phyloP scores from a whole-genome alignment of 768 basidiomycete genomes.

The Russula sp. region DNA sequence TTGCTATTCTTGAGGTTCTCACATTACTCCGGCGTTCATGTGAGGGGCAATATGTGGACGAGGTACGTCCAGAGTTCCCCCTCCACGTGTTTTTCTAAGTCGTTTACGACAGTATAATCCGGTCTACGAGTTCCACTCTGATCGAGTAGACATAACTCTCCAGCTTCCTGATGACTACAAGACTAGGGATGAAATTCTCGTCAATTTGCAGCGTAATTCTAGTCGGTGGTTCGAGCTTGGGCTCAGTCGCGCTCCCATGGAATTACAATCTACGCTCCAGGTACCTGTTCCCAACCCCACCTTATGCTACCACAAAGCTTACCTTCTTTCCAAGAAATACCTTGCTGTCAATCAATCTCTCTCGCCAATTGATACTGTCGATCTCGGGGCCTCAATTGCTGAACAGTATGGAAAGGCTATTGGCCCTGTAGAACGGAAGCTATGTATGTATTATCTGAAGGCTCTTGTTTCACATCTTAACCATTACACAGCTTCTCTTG shows the following conservation, averaged over 20 bases:
- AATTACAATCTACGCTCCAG: constrained; percentile 88
- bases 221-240: constrained; percentile 83
- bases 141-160: constrained; percentile 63
- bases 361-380: constrained; percentile 65
- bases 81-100: neutral
- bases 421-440: constrained; percentile 66
- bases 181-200: constrained; percentile 77
- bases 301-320: neutral
- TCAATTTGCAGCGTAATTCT: constrained; percentile 64
- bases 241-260: constrained; percentile 81
- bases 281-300: constrained; percentile 32
- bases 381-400: constrained; percentile 88
- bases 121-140: constrained; percentile 73
- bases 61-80: constrained; percentile 42
- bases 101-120: constrained; percentile 67
- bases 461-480: neutral
- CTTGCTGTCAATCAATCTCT: constrained; percentile 66
- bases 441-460: constrained; percentile 43
- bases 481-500: constrained; percentile 42
- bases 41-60: constrained; percentile 86
- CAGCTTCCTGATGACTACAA: constrained; percentile 82
- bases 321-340: constrained; percentile 58
- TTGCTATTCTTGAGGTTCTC: constrained; percentile 83
- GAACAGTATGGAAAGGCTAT: constrained; percentile 79
- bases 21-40: constrained; percentile 83